Base-by-base conservation (phyloP, 345 rosid species). In the Eucalyptus albens region DNA sequence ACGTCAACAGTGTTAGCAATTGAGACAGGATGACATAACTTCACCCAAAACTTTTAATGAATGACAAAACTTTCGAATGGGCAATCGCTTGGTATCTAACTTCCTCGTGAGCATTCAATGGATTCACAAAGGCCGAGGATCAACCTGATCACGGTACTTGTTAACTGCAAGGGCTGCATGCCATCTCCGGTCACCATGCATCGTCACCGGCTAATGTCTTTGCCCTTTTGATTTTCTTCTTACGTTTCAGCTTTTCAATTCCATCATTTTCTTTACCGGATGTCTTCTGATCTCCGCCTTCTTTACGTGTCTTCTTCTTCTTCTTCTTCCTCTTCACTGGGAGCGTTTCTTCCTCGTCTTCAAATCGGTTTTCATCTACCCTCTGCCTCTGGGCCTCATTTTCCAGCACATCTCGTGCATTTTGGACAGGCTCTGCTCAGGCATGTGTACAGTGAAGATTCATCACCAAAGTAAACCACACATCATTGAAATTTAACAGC, bases 321-420 rank as follows among this genome's bases (percentile, higher is more conserved):
- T 69, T 91, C 90, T 93, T 92, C 82, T 62, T 81, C 49, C 50
- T 91, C 96, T 93, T 85, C 91, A 92, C 10, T 21, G 91, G 87
- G 87, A 44, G 59, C 9, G 88, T 82, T 45, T 40, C 92, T 67
- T 47, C 89, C 88, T 90, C 93, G 40, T 88, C 92, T 65, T 51
- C 91, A 40, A 67, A 67, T 62, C 86, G 55, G 31, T 86, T 87
- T 85, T n/a, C 80, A 16, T 67, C 80, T 8, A 86, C 91, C 50
- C 60, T 87, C 15, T 29, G 55, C 50, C 88, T 72, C 60, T 53
- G 88, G n/a, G 89, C 86, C 87, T 88, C 89, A 2, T 40, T 67
- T 15, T 31, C 45, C 3, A 14, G 82, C 15, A 21, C 49, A 77
- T 87, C 86, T 5, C 15, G 88, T 37, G 86, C 87, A 31, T 49